Base-by-base conservation (phyloP, 192 early-diverging fungal species). In the Coemansia sp. region DNA sequence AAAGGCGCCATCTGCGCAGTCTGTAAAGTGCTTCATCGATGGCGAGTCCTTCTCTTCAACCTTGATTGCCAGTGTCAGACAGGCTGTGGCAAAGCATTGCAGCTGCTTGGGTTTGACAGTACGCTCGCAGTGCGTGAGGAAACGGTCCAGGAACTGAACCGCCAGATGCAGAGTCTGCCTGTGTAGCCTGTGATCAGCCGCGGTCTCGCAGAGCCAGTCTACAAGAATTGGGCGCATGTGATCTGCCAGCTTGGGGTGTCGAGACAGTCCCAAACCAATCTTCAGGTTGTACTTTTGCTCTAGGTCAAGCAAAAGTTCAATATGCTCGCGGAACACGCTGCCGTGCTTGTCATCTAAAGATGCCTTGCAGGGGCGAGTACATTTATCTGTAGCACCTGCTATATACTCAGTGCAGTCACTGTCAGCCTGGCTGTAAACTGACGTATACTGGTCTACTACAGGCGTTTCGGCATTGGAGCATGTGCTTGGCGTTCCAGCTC, bases 201-300 rank as follows among this genome's bases (percentile, higher is more conserved):
- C 73, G 6, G 80, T 78, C 60, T 82, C 81, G 58, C 77, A 62
- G 43, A 82, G 69, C 81, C 81, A 82, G 58, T 82, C 81, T 3
- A 82, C 68, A 11, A 82, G 67, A 49, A 82, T 80, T 12, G 81
- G 78, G 43, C 81, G 78, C 78, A 82, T 80, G 40, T 70, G 50
- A 3, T 43, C 58, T 9, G 73, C 71, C 48, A 82, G 70, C 56
- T 71, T 67, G 21, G 74, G 62, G 33, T 82, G 81, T 21, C 70
- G 53, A n/a, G 53, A 21, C 45, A 78, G 57, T 13, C 73, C 73
- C 13, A 18, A 17, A 18, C 59, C 60, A 9, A 71, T 60, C 23
- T 57, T 64, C 4, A 48, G 18, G n/a, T 46, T 53, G 50, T 66
- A 62, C 46, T 67, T 53, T 30, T 45, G 41, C 64, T 77, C 74